Base-by-base conservation (phyloP, 2,329 filamentous ascomycete species). In the Cercospora sojina region DNA sequence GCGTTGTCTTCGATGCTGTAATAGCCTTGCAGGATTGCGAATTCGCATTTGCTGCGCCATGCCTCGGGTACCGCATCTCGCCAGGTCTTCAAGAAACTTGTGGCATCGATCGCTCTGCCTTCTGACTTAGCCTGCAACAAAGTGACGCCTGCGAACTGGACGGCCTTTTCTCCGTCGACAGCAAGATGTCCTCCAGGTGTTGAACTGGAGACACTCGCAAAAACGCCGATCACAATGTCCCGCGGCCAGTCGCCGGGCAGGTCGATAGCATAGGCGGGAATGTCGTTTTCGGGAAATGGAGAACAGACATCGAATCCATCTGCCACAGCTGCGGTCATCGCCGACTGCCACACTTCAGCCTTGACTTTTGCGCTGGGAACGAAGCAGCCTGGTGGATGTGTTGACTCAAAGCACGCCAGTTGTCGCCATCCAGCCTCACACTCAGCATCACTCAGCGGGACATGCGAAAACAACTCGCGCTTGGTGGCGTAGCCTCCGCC, bases 321-420 rank as follows among this genome's bases (percentile, higher is more conserved):
- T 5, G 80, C 80, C 51, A 77, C 69, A 12, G 81, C 78, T 43
- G 78, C 77, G 8, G 77, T 75, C 41, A 81, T 73, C 38, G 83
- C 79, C 6, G 77, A 75, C 27, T 76, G 74, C 86, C 86, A 88
- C 20, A 83, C 79, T 65, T 80, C 77, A 16, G 83, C 71, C 51
- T 83, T 80, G 38, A 80, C 79, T 20, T 74, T 77, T n/a, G 81
- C 79, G 58, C 83, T 83, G 2, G 85, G 85, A 13, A 80, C 77
- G 73, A 80, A 83, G 41, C 79, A 81, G 65, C 70, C 72, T 38
- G 38, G 43, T 61, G 70, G 72, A 32, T 71, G 64, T 7, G 43
- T 62, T n/a, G 67, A 73, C 65, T 86, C 82, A 75, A 87, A 88
- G 31, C 83, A 85, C 71, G 83, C 81, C 12, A 87, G 70, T 47